Evolutionary conservation across 169 alveolate species (phyloP), one percentile per base, ranked within the genome.

Genomic region (Neospora caninum): DNA sequence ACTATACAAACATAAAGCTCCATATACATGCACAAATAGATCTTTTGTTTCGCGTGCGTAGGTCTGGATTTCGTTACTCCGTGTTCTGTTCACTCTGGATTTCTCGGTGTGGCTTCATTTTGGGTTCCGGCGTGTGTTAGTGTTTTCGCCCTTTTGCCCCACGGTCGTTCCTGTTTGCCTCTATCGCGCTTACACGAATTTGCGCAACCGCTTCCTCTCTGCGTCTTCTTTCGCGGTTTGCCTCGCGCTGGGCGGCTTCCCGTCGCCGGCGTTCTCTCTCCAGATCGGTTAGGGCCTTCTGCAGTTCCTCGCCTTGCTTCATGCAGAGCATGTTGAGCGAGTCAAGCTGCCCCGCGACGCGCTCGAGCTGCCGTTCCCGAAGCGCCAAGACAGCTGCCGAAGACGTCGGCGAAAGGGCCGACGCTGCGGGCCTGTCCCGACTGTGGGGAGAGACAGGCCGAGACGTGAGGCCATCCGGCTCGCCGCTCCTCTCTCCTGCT

Each of bases 291-390:
- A 82, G 64, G 31, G 67, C 67, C 89, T 27, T 29, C 89, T 82
- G 89, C 2, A 82, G 54, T 41, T 82, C 89, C 67, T 82, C 89
- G n/a, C 89, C 89, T 29, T 82, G 89, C 38, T 82, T 2, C 89
- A 82, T 82, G 89, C 89, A 82, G 53, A 82, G 67, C 0, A 27
- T 18, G 38, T 82, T 82, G 18, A 82, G 89, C 64, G 89, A 13
- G 64, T 82, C 89, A 13, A 82, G 64, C 67, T 82, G 89, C 34
- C 69, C 89, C 41, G 89, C 89, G 39, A 82, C 67, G 54, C 89
- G 89, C 67, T 82, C 89, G 38, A 82, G 89, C 89, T 82, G 89
- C 38, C 64, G 2, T 67, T 82, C 89, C 25, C 89, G 53, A 20
- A 82, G 64, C 0, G 67, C 53, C 89, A 82, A 82, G 64, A 73